phyloP scores from a whole-genome alignment of 2,329 filamentous ascomycete genomes.

The Aureobasidium sp. region DNA sequence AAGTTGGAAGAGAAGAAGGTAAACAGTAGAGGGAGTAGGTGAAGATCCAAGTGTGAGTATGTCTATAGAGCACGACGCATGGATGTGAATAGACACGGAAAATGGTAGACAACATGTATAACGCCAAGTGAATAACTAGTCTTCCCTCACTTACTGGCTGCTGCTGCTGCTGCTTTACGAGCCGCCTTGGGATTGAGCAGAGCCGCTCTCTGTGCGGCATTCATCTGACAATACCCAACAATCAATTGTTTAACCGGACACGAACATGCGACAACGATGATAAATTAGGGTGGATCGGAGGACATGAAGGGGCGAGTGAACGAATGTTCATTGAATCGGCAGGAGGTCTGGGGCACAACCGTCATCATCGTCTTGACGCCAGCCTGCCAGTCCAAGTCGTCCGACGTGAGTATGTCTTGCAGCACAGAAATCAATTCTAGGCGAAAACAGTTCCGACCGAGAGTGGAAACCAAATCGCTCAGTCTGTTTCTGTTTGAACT shows the following conservation, averaged over 20 bases:
- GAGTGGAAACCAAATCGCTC: no score
- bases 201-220: conserved; percentile 19
- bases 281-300: no score
- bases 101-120: neutral
- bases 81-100: neutral
- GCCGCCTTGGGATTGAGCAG: conserved; percentile 31
- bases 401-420: neutral
- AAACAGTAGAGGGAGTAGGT: neutral
- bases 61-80: neutral
- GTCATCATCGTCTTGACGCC: neutral
- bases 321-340: neutral
- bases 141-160: neutral
- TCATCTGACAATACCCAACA: neutral
- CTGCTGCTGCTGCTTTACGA: conserved; percentile 4
- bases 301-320: neutral
- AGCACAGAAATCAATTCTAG: no score
- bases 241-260: neutral
- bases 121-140: neutral
- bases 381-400: neutral
- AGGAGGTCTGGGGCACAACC: neutral
- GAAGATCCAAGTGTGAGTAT: neutral
- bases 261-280: neutral
- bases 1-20: neutral
- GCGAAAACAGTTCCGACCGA: no score
- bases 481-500: no score